These are phyloP conservation scores for Fomes fomentarius DNA, from an alignment of 1,284 basidiomycete species.

Conservation along the genomic window DNA sequence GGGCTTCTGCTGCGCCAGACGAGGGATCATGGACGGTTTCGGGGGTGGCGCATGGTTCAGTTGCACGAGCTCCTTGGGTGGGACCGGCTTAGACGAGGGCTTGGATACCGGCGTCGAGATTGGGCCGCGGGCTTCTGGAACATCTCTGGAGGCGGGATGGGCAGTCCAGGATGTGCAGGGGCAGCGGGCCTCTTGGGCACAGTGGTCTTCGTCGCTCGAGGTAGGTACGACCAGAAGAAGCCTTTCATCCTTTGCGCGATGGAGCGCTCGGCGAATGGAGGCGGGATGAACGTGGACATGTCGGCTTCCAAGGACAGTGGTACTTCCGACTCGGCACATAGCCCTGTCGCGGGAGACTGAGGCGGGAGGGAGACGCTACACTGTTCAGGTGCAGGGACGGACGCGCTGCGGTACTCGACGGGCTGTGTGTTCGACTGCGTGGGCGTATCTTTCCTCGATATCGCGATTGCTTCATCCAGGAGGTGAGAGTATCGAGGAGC, in stretches of 20 bases:
- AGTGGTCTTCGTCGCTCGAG: slow-evolving; percentile 44
- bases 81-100: slow-evolving; percentile 43
- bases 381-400: slow-evolving; percentile 12
- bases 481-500: slow-evolving; percentile 62
- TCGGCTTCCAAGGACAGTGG: neutral
- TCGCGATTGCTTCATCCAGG: slow-evolving; percentile 51
- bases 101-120: slow-evolving; percentile 61
- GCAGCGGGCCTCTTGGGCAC: slow-evolving; percentile 18
- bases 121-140: slow-evolving; percentile 54
- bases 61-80: slow-evolving; percentile 65
- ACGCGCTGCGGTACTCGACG: slow-evolving; percentile 16
- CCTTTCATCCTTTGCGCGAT: slow-evolving; percentile 44
- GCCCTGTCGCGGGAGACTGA: neutral
- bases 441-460: slow-evolving; percentile 22
- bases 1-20: slow-evolving; percentile 39
- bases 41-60: slow-evolving; percentile 53
- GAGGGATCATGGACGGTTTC: slow-evolving; percentile 48
- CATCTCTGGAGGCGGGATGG: slow-evolving; percentile 55
- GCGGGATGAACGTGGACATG: slow-evolving; percentile 4
- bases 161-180: slow-evolving; percentile 41
- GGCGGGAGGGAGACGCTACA: slow-evolving; percentile 6
- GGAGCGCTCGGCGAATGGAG: slow-evolving; percentile 21
- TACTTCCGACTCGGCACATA: slow-evolving; percentile 5
- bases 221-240: slow-evolving; percentile 65
- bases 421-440: neutral